phyloP scores from a whole-genome alignment of 2,329 filamentous ascomycete species.

The Aureobasidium lini region DNA sequence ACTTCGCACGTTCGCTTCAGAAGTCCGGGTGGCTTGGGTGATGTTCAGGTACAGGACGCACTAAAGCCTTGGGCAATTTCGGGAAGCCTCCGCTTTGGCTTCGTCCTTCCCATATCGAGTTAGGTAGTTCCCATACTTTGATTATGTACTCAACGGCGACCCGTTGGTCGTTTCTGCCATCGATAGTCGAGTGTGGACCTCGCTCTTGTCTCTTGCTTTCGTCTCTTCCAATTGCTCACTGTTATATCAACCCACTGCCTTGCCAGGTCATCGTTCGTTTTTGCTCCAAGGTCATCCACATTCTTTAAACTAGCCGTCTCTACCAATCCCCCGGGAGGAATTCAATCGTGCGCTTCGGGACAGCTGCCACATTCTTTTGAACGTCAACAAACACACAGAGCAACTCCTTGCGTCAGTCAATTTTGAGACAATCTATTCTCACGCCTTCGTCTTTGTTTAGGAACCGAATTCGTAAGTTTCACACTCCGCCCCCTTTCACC shows the following conservation, averaged over 20 bases:
- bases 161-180: conserved; percentile 10
- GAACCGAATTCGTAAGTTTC: conserved; percentile 8
- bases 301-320: conserved; percentile 8
- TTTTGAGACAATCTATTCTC: conserved; percentile 13
- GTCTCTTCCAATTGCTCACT: neutral
- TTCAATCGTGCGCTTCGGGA: conserved; percentile 9
- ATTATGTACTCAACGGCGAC: conserved; percentile 5
- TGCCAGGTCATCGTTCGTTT: conserved; percentile 2
- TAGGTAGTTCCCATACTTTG: neutral
- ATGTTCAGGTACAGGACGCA: conserved; percentile 8
- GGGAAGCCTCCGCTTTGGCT: neutral
- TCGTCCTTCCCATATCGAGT: neutral
- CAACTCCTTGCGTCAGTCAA: conserved; percentile 7
- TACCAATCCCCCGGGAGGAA: conserved; percentile 9
- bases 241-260: conserved; percentile 9
- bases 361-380: conserved; percentile 14
- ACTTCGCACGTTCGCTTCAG: conserved; percentile 10
- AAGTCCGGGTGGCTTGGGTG: conserved; percentile 2
- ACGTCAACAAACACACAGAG: conserved; percentile 9
- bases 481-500: neutral
- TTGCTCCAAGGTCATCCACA: conserved; percentile 9
- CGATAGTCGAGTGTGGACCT: conserved; percentile 5
- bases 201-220: neutral
- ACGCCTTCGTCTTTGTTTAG: conserved; percentile 12
- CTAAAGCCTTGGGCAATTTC: conserved; percentile 6